A percentile compares a stretch with the other conserved stretches of the same genome.
These are phyloP conservation scores for Rhizomucor miehei DNA, from an alignment of 371 early-diverging fungal genomes.

Conservation along the genomic window DNA sequence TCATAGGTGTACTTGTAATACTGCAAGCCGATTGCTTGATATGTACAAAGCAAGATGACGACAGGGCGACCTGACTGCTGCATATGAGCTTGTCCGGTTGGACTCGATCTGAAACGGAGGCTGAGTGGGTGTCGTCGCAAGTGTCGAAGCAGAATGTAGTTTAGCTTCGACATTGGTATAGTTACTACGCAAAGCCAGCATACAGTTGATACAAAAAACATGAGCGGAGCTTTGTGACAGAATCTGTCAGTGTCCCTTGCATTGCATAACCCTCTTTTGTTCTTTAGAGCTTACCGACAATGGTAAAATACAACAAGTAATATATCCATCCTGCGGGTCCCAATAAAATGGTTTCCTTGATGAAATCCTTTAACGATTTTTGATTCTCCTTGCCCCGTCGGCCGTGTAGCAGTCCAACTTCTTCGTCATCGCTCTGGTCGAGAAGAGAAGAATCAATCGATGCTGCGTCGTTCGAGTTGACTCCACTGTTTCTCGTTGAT, in stretches of 20 bases:
- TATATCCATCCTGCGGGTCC: conserved; percentile 71
- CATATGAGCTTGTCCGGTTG: conserved; percentile 15
- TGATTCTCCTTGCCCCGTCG: conserved; percentile 13
- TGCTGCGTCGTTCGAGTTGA: background rate
- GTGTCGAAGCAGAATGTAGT: conserved; percentile 72
- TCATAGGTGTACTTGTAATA: conserved; percentile 94
- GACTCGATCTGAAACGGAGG: conserved; percentile 19
- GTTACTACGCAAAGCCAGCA: conserved; percentile 90
- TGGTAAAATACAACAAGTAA: conserved; percentile 46
- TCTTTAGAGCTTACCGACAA: conserved; percentile 43
- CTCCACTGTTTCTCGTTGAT: background rate
- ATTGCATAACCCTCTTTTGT: background rate
- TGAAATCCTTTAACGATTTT: conserved; percentile 19
- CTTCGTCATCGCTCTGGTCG: conserved; percentile 15
- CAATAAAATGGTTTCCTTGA: conserved; percentile 8
- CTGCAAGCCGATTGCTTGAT: conserved; percentile 74
- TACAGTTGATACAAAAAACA: conserved; percentile 69
- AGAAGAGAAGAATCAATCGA: background rate
- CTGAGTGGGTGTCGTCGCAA: conserved; percentile 79
- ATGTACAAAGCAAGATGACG: conserved; percentile 73
- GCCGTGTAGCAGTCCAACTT: conserved; percentile 8
- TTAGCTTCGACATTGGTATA: conserved; percentile 94
- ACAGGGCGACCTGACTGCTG: conserved; percentile 17
- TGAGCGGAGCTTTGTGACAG: conserved; percentile 64
- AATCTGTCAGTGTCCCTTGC: background rate